Evolutionary conservation across 768 basidiomycete genomes (phyloP).

Genomic region (Calvatia gigantea): DNA sequence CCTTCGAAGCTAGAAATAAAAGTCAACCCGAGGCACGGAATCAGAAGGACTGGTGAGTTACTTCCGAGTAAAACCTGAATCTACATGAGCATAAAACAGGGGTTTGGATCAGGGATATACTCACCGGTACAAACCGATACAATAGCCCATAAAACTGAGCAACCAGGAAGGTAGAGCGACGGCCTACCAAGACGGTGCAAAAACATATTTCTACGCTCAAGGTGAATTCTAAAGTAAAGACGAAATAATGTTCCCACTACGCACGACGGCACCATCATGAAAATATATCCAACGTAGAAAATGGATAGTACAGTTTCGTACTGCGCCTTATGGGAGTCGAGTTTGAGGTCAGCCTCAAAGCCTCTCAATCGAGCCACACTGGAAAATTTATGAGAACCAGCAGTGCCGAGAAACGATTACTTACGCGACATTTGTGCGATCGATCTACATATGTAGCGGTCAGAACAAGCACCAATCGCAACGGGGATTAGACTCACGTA

Average conservation of each 20-base stretch:
- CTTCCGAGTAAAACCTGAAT: not conserved
- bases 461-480: not conserved
- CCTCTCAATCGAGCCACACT: conserved; percentile 56
- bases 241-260: not conserved
- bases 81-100: not conserved
- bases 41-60: not conserved
- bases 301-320: conserved; percentile 49
- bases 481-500: conserved; percentile 15
- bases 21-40: not conserved
- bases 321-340: conserved; percentile 35
- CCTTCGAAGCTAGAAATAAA: conserved; percentile 31
- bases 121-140: conserved; percentile 38
- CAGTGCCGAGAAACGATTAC: conserved; percentile 16
- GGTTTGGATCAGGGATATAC: not conserved
- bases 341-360: conserved; percentile 45
- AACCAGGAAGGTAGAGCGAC: conserved; percentile 49
- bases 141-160: conserved; percentile 53
- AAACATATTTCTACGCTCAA: conserved; percentile 49
- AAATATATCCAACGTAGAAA: conserved; percentile 37
- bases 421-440: conserved; percentile 53
- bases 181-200: conserved; percentile 51
- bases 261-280: conserved; percentile 30
- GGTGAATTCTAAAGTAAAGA: conserved; percentile 19
- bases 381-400: not conserved
- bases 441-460: conserved; percentile 38